Conservation (phyloP, 129 eudicot species). For the Escallonia herrerae region DNA sequence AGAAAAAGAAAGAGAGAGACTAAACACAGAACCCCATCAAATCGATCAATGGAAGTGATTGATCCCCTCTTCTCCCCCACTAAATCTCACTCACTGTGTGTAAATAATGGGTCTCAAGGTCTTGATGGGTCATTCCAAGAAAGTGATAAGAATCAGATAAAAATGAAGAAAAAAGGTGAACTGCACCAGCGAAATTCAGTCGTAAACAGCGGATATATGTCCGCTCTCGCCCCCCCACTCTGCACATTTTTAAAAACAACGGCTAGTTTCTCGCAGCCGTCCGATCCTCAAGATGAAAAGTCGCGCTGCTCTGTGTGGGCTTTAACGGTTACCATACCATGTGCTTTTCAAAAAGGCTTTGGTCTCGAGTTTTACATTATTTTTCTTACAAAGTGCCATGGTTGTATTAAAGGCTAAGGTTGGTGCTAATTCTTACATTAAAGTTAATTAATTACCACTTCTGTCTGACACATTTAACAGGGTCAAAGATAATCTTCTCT, state of each 20-base stretch:
- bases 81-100: not conserved
- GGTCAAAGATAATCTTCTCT: too few relatives aligned
- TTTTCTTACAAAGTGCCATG: not conserved
- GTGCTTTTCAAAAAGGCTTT: not conserved
- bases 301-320: conserved; percentile 19
- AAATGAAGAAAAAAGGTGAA: too few relatives aligned
- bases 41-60: conserved; percentile 9
- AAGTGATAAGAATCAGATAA: conserved; percentile 1
- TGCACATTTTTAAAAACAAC: conserved; percentile 44
- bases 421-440: too few relatives aligned
- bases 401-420: too few relatives aligned
- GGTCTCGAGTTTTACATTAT: not conserved
- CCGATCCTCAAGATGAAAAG: conserved; percentile 23
- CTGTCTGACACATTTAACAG: too few relatives aligned
- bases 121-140: not conserved
- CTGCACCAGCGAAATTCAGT: conserved; percentile 23
- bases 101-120: conserved; percentile 4
- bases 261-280: conserved; percentile 71
- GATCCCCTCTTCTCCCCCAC: conserved; percentile 15
- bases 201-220: conserved; percentile 65
- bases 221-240: conserved; percentile 9
- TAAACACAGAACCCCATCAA: conserved; percentile 25
- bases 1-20: conserved; percentile 28
- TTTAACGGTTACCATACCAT: conserved; percentile 28
- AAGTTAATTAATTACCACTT: too few relatives aligned